Conservation (phyloP, 768 basidiomycete genomes). For the Kwoniella pini region DNA sequence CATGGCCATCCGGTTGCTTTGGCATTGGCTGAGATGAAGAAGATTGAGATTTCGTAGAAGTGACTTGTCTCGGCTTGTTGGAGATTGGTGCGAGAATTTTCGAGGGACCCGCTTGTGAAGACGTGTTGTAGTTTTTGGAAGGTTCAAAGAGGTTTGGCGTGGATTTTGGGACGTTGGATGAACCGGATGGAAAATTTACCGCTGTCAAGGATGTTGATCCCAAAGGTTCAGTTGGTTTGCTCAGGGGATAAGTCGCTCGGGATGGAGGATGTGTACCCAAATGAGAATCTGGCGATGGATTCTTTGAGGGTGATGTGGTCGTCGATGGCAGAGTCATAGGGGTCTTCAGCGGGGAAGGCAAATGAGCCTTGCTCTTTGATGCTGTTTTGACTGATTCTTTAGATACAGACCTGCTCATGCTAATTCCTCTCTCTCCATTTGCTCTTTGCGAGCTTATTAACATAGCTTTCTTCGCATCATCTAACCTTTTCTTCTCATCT, state of each 20-base stretch:
- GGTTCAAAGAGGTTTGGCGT: neutral
- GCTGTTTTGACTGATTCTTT: neutral
- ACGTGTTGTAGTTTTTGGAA: neutral
- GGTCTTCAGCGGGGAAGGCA: slow-evolving; percentile 4
- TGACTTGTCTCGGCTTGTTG: neutral
- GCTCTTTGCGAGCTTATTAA: neutral
- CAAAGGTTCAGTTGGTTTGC: too few relatives aligned
- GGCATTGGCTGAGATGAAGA: neutral
- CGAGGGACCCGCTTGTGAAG: neutral
- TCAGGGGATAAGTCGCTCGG: too few relatives aligned
- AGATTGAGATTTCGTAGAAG: slow-evolving; percentile 3
- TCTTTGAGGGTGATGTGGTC: too few relatives aligned
- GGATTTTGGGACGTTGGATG: neutral
- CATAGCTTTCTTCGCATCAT: neutral
- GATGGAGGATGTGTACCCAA: too few relatives aligned
- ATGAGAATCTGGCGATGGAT: too few relatives aligned
- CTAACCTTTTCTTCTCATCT: neutral
- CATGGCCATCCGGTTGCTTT: neutral
- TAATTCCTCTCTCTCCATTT: neutral
- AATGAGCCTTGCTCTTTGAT: neutral
- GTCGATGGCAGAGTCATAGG: neutral
- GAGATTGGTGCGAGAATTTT: neutral
- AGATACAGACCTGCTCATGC: neutral
- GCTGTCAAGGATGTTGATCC: too few relatives aligned
- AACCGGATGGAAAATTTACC: too few relatives aligned